Base-by-base conservation (phyloP, 441 rosid genomes). In the Gossypium schwendimanii region DNA sequence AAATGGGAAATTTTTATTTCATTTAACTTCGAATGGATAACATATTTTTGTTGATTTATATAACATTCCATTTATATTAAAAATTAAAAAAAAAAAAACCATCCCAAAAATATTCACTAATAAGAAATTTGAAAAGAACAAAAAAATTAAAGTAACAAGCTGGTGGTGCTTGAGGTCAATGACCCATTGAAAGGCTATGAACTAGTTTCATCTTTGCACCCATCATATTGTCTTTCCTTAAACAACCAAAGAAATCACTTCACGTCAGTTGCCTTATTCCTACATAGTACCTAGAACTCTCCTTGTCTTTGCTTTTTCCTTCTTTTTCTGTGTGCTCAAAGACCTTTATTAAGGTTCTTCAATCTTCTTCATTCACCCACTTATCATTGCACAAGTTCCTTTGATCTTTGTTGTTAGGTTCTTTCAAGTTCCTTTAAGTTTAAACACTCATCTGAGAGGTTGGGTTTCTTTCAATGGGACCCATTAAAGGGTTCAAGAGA, bases 401-500 rank as follows among this genome's bases (percentile, higher is more conserved):
- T 71, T 26, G 57, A 69, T 59, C 61, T 68, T 76, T 17, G 41
- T 26, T 70, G 28, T 6, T 28, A 10, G 73, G 50, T 65, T 54
- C 21, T 10, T 64, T 70, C 44, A 63, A 67, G 45, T 24, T 44
- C 15, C 31, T 50, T 9, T 23, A 23, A 21, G 61, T 21, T 57
- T 9, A 28, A 59, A 31, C 36, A 31, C 47, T 53, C 10, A 31
- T 28, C 10, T 31, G 0, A n/a, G 15, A 7, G 57, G 50, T 23
- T 66, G 54, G 44, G 54, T 74, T 68, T 62, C 39, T 66, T 47
- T 36, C 50, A 54, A 88, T 87, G 92, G 92, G 88, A 75, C 91
- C 92, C 84, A 76, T 85, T 64, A 89, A 85, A 83, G 79, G 89
- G 76, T 79, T 86, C 70, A 89, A 83, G 87, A 86, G 73, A 66